Evolutionary conservation across 345 rosid genomes (phyloP), one percentile per base, ranked within the genome.

Genomic region (Eucalyptus marginata): DNA sequence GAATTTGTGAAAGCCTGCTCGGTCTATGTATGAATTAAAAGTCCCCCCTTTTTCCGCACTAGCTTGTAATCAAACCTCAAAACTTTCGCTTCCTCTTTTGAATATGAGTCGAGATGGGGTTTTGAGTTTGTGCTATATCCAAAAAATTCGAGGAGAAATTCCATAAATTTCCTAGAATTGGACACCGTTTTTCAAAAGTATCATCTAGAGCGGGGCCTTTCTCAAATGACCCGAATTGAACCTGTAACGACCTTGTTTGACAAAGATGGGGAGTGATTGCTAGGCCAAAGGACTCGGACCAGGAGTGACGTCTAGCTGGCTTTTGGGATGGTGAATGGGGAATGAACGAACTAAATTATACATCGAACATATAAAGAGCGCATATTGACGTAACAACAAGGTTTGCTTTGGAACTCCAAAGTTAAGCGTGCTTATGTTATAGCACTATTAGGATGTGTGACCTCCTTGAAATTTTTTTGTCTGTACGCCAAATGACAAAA

Each of bases 201-300:
- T n/a, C 8, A n/a, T 29, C 14, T 62, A 62, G 71, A 29, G 71
- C 2, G 18, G 18, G 16, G 12, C 17, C 16, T 62, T 29, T 29
- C 71, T 62, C 71, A 29, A 62, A n/a, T 62, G 13, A 13, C 33
- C 31, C 5, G 9, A 29, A 62, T 13, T 29, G 71, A 62, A 62
- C 33, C 24, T 52, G 20, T 52, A 18, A 18, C 2, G 0, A 52
- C 10, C 25, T 1, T 0, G 25, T 52, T 52, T 0, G 2, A 52
- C 20, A 52, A 52, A 7, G 58, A 4, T 10, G 3, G 10, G 58
- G 58, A 52, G 10, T 52, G 58, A 52, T 8, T 44, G 10, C 2
- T 0, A 0, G 58, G 5, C 25, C 0, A 52, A 0, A 52, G 25
- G 58, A 52, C 58, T 52, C 0, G 10, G 58, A 52, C 25, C 3